A percentile compares a stretch with the other conserved stretches of the same genome.
Conservation (phyloP, 1,284 basidiomycete species). For the Cutaneotrichosporon sp. region DNA sequence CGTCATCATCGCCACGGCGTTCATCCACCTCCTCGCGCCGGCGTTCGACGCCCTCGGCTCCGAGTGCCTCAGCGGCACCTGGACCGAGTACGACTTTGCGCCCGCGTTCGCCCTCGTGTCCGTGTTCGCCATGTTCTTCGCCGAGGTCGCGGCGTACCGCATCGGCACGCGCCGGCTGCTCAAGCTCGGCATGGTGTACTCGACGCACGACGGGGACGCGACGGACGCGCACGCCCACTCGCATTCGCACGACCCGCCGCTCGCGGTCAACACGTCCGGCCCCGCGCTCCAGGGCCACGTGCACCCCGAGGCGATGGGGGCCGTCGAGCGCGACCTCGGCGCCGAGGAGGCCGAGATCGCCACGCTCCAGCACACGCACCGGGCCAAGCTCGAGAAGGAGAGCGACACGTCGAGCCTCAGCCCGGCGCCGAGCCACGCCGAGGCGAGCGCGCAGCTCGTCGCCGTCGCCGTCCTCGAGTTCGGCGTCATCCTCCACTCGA, state of each 20-base stretch:
- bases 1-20: conserved; percentile 89
- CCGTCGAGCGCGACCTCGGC: conserved; percentile 16
- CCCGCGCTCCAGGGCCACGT: conserved; percentile 30
- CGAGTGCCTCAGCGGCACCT: conserved; percentile 68
- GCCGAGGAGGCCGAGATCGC: conserved; percentile 5
- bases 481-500: conserved; percentile 81
- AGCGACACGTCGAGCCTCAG: conserved; percentile 25
- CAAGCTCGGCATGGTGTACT: conserved; percentile 44
- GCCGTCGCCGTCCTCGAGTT: conserved; percentile 63
- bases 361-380: conserved; percentile 18
- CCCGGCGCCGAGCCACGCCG: conserved; percentile 30
- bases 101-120: conserved; percentile 76
- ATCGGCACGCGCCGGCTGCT: conserved; percentile 49
- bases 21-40: conserved; percentile 80
- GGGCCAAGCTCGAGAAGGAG: conserved; percentile 5
- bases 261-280: conserved; percentile 34
- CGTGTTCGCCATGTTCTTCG: conserved; percentile 79
- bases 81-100: conserved; percentile 76
- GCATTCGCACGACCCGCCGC: conserved; percentile 64
- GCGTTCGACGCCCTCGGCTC: conserved; percentile 71
- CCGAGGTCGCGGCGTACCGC: conserved; percentile 81
- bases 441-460: conserved; percentile 69
- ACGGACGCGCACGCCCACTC: conserved; percentile 64
- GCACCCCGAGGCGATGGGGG: conserved; percentile 25
- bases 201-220: conserved; percentile 57